These are phyloP conservation scores for Blastobotrys buckinghamii DNA, from an alignment of 1,139 yeast genomes.

Conservation along the genomic window DNA sequence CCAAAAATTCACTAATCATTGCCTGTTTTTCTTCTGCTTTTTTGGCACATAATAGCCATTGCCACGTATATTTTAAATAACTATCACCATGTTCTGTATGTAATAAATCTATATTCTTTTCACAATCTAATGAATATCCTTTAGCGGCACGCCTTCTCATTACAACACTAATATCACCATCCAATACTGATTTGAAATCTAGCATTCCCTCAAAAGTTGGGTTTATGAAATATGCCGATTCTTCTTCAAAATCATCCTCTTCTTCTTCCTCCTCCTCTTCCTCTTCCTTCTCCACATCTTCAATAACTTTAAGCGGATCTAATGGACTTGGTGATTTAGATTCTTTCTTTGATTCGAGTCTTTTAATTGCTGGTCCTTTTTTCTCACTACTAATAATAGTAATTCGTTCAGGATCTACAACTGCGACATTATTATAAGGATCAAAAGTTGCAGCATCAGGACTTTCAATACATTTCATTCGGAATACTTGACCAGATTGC, in stretches of 20 bases:
- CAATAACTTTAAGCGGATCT: conserved; percentile 11
- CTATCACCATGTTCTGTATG: conserved; percentile 44
- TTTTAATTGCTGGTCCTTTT: background rate
- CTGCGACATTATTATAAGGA: conserved; percentile 62
- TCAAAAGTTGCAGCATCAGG: conserved; percentile 61
- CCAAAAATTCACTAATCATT: conserved; percentile 62
- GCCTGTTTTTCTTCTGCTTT: conserved; percentile 62
- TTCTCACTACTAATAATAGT: conserved; percentile 23
- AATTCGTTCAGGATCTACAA: conserved; percentile 59
- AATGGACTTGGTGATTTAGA: conserved; percentile 4
- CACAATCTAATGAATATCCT: conserved; percentile 73
- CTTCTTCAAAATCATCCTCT: conserved; percentile 17
- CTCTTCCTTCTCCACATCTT: conserved; percentile 4
- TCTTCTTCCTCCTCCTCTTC: conserved; percentile 12
- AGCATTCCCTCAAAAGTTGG: conserved; percentile 21
- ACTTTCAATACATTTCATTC: conserved; percentile 70
- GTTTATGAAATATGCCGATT: conserved; percentile 10
- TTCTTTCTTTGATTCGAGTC: background rate
- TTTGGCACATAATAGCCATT: conserved; percentile 74
- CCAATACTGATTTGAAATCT: conserved; percentile 24
- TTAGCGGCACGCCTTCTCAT: conserved; percentile 64
- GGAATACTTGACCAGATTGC: conserved; percentile 80
- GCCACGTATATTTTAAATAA: conserved; percentile 75
- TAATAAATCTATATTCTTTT: conserved; percentile 54
- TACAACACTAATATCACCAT: conserved; percentile 33